phyloP scores from a whole-genome alignment of 768 basidiomycete species.

The Pulveroboletus frians region DNA sequence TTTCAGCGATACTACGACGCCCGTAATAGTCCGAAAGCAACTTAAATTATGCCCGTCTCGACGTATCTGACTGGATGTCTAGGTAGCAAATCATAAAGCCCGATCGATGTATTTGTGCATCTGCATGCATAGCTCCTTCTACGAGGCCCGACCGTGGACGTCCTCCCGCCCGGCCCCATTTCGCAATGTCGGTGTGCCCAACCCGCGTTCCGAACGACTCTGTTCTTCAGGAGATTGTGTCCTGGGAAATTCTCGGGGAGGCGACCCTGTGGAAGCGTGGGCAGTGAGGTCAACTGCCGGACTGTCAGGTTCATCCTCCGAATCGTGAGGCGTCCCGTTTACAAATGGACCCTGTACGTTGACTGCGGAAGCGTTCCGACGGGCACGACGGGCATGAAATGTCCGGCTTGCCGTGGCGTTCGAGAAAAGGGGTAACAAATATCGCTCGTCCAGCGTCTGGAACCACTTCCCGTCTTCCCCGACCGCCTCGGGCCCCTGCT shows the following conservation, averaged over 20 bases:
- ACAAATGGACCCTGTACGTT: constrained; percentile 20
- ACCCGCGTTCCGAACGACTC: constrained; percentile 57
- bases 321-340: constrained; percentile 31
- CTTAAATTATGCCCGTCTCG: background rate
- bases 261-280: constrained; percentile 1
- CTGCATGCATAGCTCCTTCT: background rate
- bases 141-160: constrained; percentile 7
- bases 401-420: constrained; percentile 86
- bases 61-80: background rate
- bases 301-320: constrained; percentile 38
- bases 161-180: constrained; percentile 35
- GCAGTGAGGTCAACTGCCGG: constrained; percentile 44
- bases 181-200: constrained; percentile 60
- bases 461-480: constrained; percentile 91
- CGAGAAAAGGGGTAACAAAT: constrained; percentile 87
- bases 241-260: constrained; percentile 17
- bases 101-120: background rate
- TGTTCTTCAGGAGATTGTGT: constrained; percentile 37
- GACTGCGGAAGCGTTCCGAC: constrained; percentile 38
- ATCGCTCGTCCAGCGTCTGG: constrained; percentile 91
- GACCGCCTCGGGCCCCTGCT: constrained; percentile 9
- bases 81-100: constrained; percentile 1
- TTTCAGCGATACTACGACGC: background rate
- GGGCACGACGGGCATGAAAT: constrained; percentile 73
- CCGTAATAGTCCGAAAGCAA: background rate